Percentiles rank a stretch among this genome's conserved stretches.
Conservation (phyloP, 2,329 filamentous ascomycete species). For the Falciphora oryzae region DNA sequence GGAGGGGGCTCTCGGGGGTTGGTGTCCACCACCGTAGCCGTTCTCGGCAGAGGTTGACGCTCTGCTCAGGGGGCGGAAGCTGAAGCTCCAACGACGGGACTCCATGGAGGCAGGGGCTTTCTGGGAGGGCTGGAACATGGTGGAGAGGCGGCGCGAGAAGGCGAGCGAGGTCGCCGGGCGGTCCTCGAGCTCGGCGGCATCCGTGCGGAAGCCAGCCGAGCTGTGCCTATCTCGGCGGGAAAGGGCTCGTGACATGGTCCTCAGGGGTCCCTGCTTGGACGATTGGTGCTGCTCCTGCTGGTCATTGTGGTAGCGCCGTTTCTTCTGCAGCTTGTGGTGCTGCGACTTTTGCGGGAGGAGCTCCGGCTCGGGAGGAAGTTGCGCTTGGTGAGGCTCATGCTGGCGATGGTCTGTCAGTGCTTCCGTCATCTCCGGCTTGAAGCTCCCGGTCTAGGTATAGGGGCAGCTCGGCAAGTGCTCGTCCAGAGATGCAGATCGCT, state of each 20-base stretch:
- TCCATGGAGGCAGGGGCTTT: not conserved
- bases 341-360: not conserved
- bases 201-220: not conserved
- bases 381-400: not conserved
- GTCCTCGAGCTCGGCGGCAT: not conserved
- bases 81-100: not conserved
- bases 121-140: not conserved
- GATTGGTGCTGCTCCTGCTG: not conserved
- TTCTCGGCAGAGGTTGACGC: not conserved
- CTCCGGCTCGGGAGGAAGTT: not conserved
- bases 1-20: not conserved
- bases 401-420: not conserved
- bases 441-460: too few relatives aligned
- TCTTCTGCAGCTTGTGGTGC: slow-evolving; percentile 6
- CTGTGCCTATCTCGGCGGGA: slow-evolving; percentile 1
- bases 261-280: slow-evolving; percentile 3
- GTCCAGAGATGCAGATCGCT: too few relatives aligned
- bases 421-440: too few relatives aligned
- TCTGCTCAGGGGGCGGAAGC: not conserved
- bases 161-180: slow-evolving; percentile 4
- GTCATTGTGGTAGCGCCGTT: not conserved
- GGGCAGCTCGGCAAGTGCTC: too few relatives aligned
- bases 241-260: not conserved
- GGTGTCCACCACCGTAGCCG: not conserved
- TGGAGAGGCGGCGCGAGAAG: slow-evolving; percentile 2